phyloP scores from a whole-genome alignment of 768 basidiomycete genomes.

The Kwoniella newhampshirensis region DNA sequence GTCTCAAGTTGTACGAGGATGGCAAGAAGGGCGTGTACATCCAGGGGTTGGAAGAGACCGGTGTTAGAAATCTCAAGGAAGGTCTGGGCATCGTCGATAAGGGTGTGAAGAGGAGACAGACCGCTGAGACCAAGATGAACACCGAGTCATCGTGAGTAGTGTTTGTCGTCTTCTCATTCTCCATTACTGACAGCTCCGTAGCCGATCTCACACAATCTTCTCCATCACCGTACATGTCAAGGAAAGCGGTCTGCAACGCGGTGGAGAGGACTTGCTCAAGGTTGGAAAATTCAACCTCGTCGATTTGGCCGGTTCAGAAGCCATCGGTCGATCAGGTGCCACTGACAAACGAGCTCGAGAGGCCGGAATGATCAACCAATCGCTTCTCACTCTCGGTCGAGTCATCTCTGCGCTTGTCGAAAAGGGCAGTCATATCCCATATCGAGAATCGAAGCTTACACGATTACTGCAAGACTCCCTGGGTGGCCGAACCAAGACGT shows the following conservation, averaged over 20 bases:
- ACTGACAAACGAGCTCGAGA: conserved; percentile 92
- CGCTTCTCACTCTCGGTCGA: conserved; percentile 88
- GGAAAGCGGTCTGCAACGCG: conserved; percentile 63
- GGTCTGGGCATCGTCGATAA: conserved; percentile 81
- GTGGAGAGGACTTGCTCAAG: conserved; percentile 82
- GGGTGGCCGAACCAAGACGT: conserved; percentile 94
- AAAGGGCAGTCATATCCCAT: conserved; percentile 85
- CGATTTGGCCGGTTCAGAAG: conserved; percentile 95
- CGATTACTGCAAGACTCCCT: conserved; percentile 98
- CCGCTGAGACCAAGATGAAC: conserved; percentile 95
- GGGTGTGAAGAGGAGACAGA: conserved; percentile 86
- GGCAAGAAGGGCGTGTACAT: conserved; percentile 82
- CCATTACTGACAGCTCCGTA: conserved; percentile 17
- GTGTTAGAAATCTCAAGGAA: conserved; percentile 76
- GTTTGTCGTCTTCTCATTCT: neutral
- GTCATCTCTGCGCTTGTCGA: conserved; percentile 97
- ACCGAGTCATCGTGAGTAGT: conserved; percentile 58
- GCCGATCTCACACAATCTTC: conserved; percentile 96
- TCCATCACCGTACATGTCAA: conserved; percentile 93
- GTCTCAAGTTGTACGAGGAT: conserved; percentile 92
- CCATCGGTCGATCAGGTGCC: conserved; percentile 92
- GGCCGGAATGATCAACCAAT: conserved; percentile 98
- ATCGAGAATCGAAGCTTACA: conserved; percentile 96
- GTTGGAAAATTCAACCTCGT: conserved; percentile 96
- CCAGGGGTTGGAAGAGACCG: conserved; percentile 87